Conservation (phyloP, 305 asterid genomes). For the Ilex paraguariensis region DNA sequence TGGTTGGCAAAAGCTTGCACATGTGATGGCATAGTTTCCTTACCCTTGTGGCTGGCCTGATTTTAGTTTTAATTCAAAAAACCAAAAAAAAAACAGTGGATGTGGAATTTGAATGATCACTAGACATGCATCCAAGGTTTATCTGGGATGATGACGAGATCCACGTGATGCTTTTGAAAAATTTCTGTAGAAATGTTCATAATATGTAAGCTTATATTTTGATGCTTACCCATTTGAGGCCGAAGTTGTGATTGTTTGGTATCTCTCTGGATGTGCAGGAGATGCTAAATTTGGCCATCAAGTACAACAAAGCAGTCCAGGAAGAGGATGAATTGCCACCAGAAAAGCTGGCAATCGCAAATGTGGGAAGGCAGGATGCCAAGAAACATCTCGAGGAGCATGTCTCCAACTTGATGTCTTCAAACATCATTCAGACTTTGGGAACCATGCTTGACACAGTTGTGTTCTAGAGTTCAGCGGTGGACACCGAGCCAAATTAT, state of each 20-base stretch:
- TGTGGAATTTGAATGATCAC: background rate
- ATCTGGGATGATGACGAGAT: no score
- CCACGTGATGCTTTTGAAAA: no score
- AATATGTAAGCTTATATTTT: background rate
- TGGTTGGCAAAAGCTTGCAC: no score
- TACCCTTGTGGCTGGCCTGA: no score
- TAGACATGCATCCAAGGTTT: background rate
- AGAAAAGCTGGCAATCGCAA: constrained; percentile 89
- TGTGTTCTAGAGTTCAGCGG: constrained; percentile 47
- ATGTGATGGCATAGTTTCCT: no score
- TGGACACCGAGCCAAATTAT: background rate
- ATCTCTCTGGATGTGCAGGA: constrained; percentile 45
- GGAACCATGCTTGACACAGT: constrained; percentile 98
- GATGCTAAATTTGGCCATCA: constrained; percentile 76
- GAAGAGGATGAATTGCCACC: constrained; percentile 97
- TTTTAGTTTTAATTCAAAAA: no score
- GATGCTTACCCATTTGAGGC: no score
- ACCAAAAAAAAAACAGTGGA: no score
- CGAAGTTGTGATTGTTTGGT: constrained; percentile 1
- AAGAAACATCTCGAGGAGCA: constrained; percentile 98
- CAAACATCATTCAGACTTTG: constrained; percentile 88
- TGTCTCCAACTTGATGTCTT: constrained; percentile 90
- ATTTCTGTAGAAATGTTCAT: background rate
- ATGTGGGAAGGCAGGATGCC: constrained; percentile 96
- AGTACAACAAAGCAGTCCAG: constrained; percentile 92